These are phyloP conservation scores for Endocladia muricata DNA, from an alignment of 31 red algal genomes.

Conservation along the genomic window DNA sequence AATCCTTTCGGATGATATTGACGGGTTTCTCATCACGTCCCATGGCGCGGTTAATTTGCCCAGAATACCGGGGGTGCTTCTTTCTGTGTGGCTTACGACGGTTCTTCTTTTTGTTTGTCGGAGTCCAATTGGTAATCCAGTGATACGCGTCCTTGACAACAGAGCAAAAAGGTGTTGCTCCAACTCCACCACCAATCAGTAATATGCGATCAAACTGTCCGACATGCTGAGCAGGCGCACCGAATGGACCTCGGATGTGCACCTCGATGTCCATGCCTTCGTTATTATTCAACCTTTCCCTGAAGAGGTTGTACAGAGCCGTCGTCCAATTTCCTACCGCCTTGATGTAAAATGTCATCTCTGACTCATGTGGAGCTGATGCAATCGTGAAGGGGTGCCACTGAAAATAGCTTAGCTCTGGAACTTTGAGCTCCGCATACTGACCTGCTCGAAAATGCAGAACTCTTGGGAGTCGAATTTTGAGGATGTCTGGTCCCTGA, in stretches of 20 bases:
- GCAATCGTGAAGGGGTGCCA: constrained; percentile 94
- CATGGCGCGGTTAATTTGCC: too few relatives aligned
- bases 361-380: constrained; percentile 78
- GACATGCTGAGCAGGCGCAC: constrained; percentile 81
- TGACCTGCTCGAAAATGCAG: constrained; percentile 89
- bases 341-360: constrained; percentile 89
- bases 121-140: constrained; percentile 81
- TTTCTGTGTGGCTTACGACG: too few relatives aligned
- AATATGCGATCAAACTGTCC: constrained; percentile 85
- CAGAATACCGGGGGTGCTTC: too few relatives aligned
- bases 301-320: constrained; percentile 70
- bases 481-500: constrained; percentile 63
- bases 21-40: too few relatives aligned
- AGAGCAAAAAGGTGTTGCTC: constrained; percentile 83
- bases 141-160: constrained; percentile 71
- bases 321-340: constrained; percentile 84
- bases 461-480: constrained; percentile 71
- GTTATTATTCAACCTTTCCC: constrained; percentile 26
- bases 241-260: constrained; percentile 82
- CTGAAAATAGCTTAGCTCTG: constrained; percentile 64
- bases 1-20: neutral
- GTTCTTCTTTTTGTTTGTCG: neutral
- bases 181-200: constrained; percentile 82
- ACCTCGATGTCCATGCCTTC: constrained; percentile 71
- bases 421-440: constrained; percentile 85